A percentile compares a stretch with the other conserved stretches of the same genome.
phyloP scores from a whole-genome alignment of 306 rosid genomes.

The Lathyrus sativus region DNA sequence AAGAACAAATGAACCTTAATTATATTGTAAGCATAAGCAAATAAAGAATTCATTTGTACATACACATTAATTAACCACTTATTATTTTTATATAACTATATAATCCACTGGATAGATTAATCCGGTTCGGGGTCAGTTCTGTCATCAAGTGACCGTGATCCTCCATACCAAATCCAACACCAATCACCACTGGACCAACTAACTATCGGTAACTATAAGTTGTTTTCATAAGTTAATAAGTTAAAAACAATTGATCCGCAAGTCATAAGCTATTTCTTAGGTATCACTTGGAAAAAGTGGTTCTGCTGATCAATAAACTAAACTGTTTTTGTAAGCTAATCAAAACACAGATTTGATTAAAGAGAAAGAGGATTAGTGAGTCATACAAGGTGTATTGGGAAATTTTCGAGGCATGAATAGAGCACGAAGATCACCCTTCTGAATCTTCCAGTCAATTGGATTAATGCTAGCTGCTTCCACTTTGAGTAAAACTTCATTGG shows the following conservation, averaged over 20 bases:
- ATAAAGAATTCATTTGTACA: background rate
- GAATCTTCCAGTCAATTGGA: conserved; percentile 78
- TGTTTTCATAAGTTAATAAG: background rate
- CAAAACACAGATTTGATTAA: background rate
- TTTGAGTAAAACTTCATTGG: conserved; percentile 58
- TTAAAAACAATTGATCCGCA: background rate
- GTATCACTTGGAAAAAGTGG: background rate
- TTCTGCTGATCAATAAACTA: background rate
- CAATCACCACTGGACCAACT: too few species aligned
- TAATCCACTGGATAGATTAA: too few species aligned
- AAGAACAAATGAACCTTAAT: background rate
- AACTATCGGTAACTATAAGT: background rate
- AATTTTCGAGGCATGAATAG: conserved; percentile 47
- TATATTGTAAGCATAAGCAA: background rate
- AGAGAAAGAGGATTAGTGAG: background rate
- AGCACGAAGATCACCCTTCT: conserved; percentile 54
- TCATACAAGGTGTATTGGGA: conserved; percentile 68
- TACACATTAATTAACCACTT: background rate
- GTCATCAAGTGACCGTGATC: too few species aligned
- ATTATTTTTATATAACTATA: too few species aligned
- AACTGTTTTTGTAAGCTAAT: background rate
- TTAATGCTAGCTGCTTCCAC: conserved; percentile 65
- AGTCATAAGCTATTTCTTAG: background rate
- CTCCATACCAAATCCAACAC: too few species aligned
- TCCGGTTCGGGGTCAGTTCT: too few species aligned